These are phyloP conservation scores for Pseudogymnoascus pannorum DNA, from an alignment of 2,329 filamentous ascomycete genomes.

Conservation along the genomic window DNA sequence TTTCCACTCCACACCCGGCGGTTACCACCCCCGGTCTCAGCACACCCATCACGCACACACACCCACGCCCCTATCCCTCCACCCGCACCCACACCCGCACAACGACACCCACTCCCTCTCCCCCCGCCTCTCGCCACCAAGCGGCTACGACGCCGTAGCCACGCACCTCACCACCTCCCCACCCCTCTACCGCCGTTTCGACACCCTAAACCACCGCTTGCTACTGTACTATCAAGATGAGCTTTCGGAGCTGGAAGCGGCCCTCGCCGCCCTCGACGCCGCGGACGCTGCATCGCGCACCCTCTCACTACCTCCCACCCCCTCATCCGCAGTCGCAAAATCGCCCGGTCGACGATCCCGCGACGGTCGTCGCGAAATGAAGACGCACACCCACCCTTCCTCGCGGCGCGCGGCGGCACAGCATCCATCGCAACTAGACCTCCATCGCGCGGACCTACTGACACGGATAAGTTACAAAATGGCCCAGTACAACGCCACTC, in stretches of 20 bases:
- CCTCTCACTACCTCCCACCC: background rate
- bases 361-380: constrained; percentile 5
- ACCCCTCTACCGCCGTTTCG: constrained; percentile 78
- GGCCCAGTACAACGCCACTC: constrained; percentile 47
- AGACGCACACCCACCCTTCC: constrained; percentile 43
- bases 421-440: constrained; percentile 49
- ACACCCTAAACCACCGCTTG: constrained; percentile 72
- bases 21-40: constrained; percentile 14
- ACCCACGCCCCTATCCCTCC: constrained; percentile 26
- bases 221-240: constrained; percentile 82
- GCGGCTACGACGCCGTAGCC: constrained; percentile 58
- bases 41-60: background rate
- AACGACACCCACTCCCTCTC: constrained; percentile 29
- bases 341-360: constrained; percentile 25
- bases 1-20: constrained; percentile 20
- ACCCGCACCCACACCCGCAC: constrained; percentile 32
- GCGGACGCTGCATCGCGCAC: constrained; percentile 40
- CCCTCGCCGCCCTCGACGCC: constrained; percentile 62
- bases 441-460: constrained; percentile 52
- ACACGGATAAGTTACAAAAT: constrained; percentile 59
- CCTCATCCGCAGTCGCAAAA: background rate
- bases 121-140: constrained; percentile 21
- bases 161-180: constrained; percentile 39
- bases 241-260: constrained; percentile 70
- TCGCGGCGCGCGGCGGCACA: constrained; percentile 48